Conservation (phyloP, 2,329 filamentous ascomycete genomes). For the Monosporascus cannonballus region DNA sequence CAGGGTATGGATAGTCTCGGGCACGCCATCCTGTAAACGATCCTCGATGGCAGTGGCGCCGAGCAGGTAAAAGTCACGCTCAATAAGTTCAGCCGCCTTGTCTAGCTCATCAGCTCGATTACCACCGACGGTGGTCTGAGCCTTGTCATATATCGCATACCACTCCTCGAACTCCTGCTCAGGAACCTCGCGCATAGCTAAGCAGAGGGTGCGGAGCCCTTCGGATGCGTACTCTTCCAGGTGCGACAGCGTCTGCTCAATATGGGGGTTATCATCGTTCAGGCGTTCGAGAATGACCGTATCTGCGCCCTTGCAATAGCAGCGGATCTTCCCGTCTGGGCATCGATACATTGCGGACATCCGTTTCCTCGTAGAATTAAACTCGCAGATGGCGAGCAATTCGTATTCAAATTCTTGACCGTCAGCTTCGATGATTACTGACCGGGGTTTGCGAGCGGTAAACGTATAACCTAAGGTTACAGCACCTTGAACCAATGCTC, state of each 20-base stretch:
- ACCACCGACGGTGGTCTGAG: constrained; percentile 82
- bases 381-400: constrained; percentile 93
- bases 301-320: constrained; percentile 95
- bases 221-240: constrained; percentile 98
- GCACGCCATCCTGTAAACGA: constrained; percentile 91
- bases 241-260: constrained; percentile 86
- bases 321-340: constrained; percentile 88
- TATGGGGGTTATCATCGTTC: constrained; percentile 73
- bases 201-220: constrained; percentile 86
- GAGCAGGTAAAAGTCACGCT: constrained; percentile 83
- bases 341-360: constrained; percentile 98
- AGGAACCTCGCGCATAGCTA: constrained; percentile 88
- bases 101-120: constrained; percentile 92
- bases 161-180: constrained; percentile 87
- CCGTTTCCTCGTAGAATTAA: constrained; percentile 94
- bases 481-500: constrained; percentile 91
- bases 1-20: constrained; percentile 94
- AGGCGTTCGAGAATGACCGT: constrained; percentile 95
- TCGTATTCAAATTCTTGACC: constrained; percentile 77
- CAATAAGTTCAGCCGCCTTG: constrained; percentile 93
- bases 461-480: constrained; percentile 83
- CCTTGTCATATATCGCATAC: constrained; percentile 79
- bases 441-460: constrained; percentile 78
- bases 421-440: constrained; percentile 75
- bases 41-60: constrained; percentile 98